Evolutionary conservation across 768 basidiomycete species (phyloP).

Genomic region (Lactarius indigo): DNA sequence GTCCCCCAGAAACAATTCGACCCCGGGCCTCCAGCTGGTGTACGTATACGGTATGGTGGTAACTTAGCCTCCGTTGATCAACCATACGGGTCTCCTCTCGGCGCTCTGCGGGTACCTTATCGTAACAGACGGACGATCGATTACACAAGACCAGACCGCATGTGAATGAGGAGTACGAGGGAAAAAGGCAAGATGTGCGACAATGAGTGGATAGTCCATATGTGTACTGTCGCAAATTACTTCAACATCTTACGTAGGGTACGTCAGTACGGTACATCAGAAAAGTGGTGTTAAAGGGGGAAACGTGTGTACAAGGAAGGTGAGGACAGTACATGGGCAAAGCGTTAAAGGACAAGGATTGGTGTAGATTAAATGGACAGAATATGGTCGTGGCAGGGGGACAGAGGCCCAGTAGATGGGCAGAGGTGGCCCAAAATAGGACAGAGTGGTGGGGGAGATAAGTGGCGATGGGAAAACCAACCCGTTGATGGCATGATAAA

Average conservation of each 20-base stretch:
- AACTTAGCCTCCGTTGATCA: background rate
- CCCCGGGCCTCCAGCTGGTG: background rate
- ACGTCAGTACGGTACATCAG: slow-evolving; percentile 4
- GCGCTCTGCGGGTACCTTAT: background rate
- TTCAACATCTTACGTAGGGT: background rate
- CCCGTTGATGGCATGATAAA: background rate
- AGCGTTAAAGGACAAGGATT: background rate
- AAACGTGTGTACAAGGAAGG: slow-evolving; percentile 7
- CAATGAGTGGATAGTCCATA: background rate
- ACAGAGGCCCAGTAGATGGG: background rate
- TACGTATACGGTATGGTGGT: background rate
- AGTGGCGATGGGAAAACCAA: background rate
- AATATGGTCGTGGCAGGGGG: background rate
- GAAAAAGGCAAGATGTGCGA: background rate
- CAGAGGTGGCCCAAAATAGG: background rate
- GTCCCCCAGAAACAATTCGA: background rate
- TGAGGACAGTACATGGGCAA: slow-evolving; percentile 1
- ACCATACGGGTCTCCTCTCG: background rate
- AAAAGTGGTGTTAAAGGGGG: background rate
- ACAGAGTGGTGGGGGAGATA: background rate
- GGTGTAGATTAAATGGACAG: background rate
- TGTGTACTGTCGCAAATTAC: background rate
- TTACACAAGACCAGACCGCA: background rate
- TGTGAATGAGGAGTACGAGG: background rate
- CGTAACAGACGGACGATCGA: background rate